A percentile compares a stretch with the other conserved stretches of the same genome.
Evolutionary conservation across 176 grass and related monocot species (phyloP).

Genomic region (Oryza punctata): DNA sequence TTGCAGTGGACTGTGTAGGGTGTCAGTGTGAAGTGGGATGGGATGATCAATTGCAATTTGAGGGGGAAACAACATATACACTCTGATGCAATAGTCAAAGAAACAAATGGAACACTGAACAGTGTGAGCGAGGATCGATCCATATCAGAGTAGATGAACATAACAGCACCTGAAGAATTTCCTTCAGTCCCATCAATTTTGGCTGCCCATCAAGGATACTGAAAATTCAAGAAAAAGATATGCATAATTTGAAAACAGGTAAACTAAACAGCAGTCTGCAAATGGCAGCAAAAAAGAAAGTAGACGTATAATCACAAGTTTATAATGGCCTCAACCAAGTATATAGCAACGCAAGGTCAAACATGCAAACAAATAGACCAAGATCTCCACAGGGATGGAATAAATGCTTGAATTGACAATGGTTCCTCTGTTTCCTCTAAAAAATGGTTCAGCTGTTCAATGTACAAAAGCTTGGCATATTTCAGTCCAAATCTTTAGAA

Average conservation of each 20-base stretch:
- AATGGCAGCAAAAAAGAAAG: slow-evolving; percentile 4
- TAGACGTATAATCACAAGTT: not conserved
- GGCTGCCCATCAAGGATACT: slow-evolving; percentile 94
- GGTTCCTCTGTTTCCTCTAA: not conserved
- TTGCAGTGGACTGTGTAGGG: not conserved
- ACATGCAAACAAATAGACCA: not conserved
- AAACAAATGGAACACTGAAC: slow-evolving; percentile 1
- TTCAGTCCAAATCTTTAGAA: not conserved
- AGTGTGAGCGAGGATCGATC: not conserved
- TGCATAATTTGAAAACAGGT: slow-evolving; percentile 38
- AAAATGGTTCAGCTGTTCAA: not conserved
- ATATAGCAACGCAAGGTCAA: not conserved
- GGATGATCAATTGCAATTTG: not conserved
- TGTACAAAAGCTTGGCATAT: not conserved
- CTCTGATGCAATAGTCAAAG: not conserved
- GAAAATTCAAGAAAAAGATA: slow-evolving; percentile 47
- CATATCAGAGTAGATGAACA: not conserved
- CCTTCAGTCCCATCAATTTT: slow-evolving; percentile 95
- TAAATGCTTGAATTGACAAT: not conserved
- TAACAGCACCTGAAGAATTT: slow-evolving; percentile 81
- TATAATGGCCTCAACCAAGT: not conserved
- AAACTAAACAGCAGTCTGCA: not conserved
- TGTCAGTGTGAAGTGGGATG: not conserved
- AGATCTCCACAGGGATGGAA: not conserved
- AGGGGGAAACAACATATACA: slow-evolving; percentile 17